phyloP scores from a whole-genome alignment of 176 grass and related monocot genomes.

The Lolium rigidum region DNA sequence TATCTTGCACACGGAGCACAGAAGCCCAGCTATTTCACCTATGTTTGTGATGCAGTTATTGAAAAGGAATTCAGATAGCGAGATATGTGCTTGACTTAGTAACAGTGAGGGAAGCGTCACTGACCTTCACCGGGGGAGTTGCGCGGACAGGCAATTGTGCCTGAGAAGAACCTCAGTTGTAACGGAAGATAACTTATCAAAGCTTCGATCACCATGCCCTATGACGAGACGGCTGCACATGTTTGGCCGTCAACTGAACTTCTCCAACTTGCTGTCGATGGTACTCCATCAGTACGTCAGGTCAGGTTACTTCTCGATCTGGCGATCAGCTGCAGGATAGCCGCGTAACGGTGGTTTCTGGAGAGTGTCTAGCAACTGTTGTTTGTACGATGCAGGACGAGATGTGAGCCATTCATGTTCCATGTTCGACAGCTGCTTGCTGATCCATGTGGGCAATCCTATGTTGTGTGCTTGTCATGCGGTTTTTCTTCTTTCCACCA shows the following conservation, averaged over 20 bases:
- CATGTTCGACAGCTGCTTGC: background rate
- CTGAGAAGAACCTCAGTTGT: background rate
- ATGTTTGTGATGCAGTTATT: background rate
- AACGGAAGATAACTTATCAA: background rate
- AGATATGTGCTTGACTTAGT: background rate
- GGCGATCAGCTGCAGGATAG: background rate
- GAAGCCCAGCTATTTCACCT: background rate
- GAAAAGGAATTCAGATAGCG: background rate
- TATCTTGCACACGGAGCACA: background rate
- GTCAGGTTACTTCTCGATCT: background rate
- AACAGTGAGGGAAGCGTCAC: background rate
- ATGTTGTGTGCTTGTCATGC: too few species aligned
- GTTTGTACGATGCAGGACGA: background rate
- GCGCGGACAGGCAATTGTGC: background rate
- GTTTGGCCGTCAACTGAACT: background rate
- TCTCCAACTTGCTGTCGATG: background rate
- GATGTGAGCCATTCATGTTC: background rate
- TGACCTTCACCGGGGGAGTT: background rate
- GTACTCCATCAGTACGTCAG: background rate
- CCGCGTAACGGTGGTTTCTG: constrained; percentile 11
- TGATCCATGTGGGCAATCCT: background rate
- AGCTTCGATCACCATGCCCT: background rate
- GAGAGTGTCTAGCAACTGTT: background rate
- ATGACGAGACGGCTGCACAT: background rate
- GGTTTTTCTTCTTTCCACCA: too few species aligned